These are phyloP conservation scores for Sequoia sempervirens DNA, from an alignment of 75 land plant genomes.

Conservation along the genomic window DNA sequence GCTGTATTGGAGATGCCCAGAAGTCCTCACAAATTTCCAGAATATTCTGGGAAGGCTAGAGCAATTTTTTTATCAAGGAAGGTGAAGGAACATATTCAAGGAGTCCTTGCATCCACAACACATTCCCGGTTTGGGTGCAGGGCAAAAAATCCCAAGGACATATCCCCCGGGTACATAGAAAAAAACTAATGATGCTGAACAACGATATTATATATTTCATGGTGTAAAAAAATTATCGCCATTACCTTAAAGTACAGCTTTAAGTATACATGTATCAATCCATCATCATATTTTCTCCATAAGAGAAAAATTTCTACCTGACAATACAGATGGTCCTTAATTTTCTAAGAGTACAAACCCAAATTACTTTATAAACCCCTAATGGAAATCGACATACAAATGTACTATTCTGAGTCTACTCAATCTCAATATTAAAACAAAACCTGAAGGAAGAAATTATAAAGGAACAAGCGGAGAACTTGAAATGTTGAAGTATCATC, in stretches of 20 bases:
- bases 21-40: too few species aligned
- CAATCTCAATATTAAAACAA: not conserved
- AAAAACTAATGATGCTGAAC: not conserved
- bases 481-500: not conserved
- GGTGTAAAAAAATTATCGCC: not conserved
- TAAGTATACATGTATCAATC: not conserved
- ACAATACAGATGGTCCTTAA: not conserved
- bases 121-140: too few species aligned
- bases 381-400: not conserved
- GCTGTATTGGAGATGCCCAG: too few species aligned
- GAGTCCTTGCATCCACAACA: too few species aligned
- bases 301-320: not conserved
- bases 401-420: not conserved
- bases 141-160: too few species aligned
- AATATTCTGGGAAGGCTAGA: too few species aligned
- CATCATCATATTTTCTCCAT: not conserved
- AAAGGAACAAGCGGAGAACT: not conserved
- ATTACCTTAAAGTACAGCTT: not conserved
- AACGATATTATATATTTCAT: too few species aligned
- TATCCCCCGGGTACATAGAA: too few species aligned
- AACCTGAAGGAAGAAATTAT: not conserved
- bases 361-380: not conserved
- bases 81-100: too few species aligned
- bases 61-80: too few species aligned
- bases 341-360: not conserved